Conservation (phyloP, 169 alveolate genomes). For the Eimeria maxima region DNA sequence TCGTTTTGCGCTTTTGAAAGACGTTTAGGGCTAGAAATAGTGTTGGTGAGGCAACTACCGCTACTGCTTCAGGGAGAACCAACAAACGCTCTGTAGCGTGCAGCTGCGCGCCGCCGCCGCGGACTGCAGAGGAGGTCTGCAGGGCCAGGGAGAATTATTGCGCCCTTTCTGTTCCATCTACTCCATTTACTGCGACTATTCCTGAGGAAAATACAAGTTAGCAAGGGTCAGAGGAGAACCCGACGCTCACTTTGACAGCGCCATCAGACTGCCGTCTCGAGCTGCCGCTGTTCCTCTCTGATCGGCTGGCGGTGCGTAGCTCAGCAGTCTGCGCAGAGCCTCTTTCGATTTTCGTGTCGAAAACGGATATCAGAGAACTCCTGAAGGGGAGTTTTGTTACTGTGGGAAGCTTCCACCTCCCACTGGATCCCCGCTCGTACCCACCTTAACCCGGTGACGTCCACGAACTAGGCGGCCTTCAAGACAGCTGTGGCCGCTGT, state of each 20-base stretch:
- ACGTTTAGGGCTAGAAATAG: neutral
- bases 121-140: conserved; percentile 51
- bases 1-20: neutral
- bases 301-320: conserved; percentile 71
- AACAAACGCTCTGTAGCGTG: conserved; percentile 72
- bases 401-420: conserved; percentile 7
- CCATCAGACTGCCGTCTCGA: conserved; percentile 51
- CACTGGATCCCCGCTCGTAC: neutral
- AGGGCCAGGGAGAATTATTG: conserved; percentile 4
- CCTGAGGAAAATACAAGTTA: neutral
- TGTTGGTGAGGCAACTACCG: neutral
- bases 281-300: conserved; percentile 63
- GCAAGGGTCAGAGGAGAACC: conserved; percentile 41
- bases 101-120: conserved; percentile 77
- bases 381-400: conserved; percentile 36
- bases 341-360: neutral
- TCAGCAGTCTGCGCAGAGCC: conserved; percentile 18
- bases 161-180: neutral
- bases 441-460: conserved; percentile 21
- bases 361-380: neutral
- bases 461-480: conserved; percentile 21
- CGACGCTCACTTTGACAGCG: conserved; percentile 18
- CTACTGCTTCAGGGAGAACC: conserved; percentile 29
- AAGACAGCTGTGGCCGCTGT: neutral
- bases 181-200: neutral